Evolutionary conservation across 306 rosid species (phyloP), one percentile per base, ranked within the genome.

Genomic region (Neltuma alba): DNA sequence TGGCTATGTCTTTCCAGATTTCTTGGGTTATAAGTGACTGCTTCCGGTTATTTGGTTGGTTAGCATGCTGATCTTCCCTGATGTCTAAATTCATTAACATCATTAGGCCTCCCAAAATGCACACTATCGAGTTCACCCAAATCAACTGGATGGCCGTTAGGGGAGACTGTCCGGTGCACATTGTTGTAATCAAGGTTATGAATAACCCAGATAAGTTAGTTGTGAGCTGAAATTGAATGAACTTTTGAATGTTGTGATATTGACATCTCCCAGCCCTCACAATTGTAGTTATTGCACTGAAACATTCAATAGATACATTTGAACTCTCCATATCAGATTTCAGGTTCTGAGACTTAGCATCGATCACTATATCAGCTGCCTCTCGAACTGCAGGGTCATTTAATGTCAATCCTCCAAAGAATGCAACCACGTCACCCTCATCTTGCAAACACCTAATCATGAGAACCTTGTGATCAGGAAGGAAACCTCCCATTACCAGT

Each of bases 161-260:
- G 20, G 66, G 66, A 12, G 66, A 60, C 1, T 60, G 20, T 15
- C 66, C 37, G 1, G 37, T 60, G 34, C 37, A 60, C 9, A 28
- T 60, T 27, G 66, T 28, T 27, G 66, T 28, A 28, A 60, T 60
- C 66, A 60, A 27, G 36, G 36, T 60, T 60, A 60, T 60, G 37
- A 60, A 13, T 28, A 12, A 28, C 34, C 66, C 66, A 12, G 66
- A 60, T 60, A 14, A 27, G 37, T 37, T 28, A 60, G 66, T n/a
- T 5, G 66, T 60, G 37, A 60, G 37, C 66, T 60, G 20, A 60
- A 60, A 18, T 60, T 60, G 66, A 28, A 60, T 60, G 66, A 60
- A 60, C 66, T 60, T 28, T 12, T 60, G 37, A 27, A 28, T 60
- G 13, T 28, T 60, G 37, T 1, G 36, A 60, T 60, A 60, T 28